Evolutionary conservation across 768 basidiomycete species (phyloP).

Genomic region (Postia placenta): DNA sequence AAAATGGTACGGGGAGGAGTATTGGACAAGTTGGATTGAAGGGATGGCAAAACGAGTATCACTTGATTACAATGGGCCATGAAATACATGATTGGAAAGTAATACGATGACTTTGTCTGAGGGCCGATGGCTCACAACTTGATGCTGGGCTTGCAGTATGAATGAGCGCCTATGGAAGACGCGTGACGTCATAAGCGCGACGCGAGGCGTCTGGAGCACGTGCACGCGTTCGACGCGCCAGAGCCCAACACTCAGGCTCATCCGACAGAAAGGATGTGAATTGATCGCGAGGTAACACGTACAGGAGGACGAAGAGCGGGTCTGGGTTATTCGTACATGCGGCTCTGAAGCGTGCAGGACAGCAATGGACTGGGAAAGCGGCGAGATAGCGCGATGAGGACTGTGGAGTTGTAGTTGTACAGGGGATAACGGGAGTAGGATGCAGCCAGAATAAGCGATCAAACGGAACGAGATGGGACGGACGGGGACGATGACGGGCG

Average conservation of each 20-base stretch:
- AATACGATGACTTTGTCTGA: background rate
- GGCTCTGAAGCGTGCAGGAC: background rate
- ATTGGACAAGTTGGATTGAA: background rate
- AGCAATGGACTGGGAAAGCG: background rate
- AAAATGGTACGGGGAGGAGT: background rate
- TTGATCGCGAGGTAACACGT: background rate
- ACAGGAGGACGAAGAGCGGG: background rate
- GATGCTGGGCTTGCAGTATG: background rate
- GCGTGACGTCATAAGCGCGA: background rate
- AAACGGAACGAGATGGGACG: too few relatives aligned
- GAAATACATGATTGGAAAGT: background rate
- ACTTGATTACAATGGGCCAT: background rate
- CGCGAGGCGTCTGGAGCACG: background rate
- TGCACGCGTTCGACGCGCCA: background rate
- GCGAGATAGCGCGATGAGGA: background rate
- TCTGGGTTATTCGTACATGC: background rate
- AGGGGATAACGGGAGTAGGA: background rate
- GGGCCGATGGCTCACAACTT: background rate
- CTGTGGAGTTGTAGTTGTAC: background rate
- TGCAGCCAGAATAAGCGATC: too few relatives aligned
- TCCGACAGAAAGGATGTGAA: background rate
- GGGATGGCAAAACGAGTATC: background rate
- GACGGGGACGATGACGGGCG: too few relatives aligned
- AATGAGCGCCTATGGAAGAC: background rate
- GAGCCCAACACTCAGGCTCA: background rate